Evolutionary conservation across 108 stramenopile genomes (phyloP).

Genomic region (Stephanodiscus triporus): DNA sequence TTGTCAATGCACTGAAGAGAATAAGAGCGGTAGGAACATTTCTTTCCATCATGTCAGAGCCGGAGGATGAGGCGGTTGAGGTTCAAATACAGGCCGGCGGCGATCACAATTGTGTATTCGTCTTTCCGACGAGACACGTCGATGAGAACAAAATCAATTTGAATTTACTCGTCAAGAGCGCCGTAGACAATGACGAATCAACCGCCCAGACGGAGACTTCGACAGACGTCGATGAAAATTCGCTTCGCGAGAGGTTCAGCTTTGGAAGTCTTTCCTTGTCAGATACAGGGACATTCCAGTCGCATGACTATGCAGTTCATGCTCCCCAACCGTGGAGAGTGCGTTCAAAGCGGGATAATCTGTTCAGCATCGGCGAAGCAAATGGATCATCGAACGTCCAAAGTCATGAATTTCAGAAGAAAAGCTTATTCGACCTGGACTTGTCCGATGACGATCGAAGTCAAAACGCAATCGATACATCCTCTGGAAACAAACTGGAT

Average conservation of each 20-base stretch:
- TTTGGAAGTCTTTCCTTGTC: background rate
- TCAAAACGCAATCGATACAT: background rate
- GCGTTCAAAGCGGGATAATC: background rate
- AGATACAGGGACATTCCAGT: background rate
- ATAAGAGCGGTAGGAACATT: too few species aligned
- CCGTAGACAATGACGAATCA: background rate
- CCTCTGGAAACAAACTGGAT: background rate
- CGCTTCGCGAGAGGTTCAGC: constrained; percentile 3
- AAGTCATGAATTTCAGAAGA: background rate
- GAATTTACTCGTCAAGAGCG: background rate
- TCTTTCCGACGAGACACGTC: background rate
- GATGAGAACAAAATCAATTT: background rate
- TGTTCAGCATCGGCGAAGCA: background rate
- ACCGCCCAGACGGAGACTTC: background rate
- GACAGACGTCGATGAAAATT: constrained; percentile 2
- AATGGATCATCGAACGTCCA: background rate
- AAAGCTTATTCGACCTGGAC: constrained; percentile 2
- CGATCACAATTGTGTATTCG: background rate
- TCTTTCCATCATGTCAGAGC: background rate
- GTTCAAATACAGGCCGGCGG: background rate
- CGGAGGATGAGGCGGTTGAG: background rate
- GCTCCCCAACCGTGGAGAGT: background rate
- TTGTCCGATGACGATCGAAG: background rate
- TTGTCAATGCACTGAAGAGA: too few species aligned
- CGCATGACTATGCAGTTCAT: background rate